Evolutionary conservation across 2,329 filamentous ascomycete genomes (phyloP).

Genomic region (Cladorrhinum sp.): DNA sequence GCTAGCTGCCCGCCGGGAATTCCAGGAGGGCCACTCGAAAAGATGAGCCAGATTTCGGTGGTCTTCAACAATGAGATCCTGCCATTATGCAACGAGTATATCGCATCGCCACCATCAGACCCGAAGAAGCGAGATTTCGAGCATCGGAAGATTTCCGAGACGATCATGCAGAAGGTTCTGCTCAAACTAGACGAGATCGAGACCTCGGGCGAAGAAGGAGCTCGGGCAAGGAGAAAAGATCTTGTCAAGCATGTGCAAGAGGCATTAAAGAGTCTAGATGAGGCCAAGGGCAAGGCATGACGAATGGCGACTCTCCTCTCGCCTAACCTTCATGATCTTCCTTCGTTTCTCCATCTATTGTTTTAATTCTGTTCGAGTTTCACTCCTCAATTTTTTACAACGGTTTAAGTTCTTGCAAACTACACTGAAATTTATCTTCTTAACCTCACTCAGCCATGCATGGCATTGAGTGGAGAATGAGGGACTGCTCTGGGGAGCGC

Average conservation of each 20-base stretch:
- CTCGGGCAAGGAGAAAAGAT: conserved; percentile 65
- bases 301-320: neutral
- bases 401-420: neutral
- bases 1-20: conserved; percentile 30
- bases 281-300: conserved; percentile 25
- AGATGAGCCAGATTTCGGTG: conserved; percentile 62
- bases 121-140: conserved; percentile 68
- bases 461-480: too few relatives aligned
- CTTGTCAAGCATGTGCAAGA: conserved; percentile 70
- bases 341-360: neutral
- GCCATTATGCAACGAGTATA: conserved; percentile 63
- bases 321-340: neutral
- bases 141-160: conserved; percentile 72
- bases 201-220: conserved; percentile 64
- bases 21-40: conserved; percentile 50
- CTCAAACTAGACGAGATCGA: conserved; percentile 77
- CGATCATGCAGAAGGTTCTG: conserved; percentile 70
- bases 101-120: conserved; percentile 60
- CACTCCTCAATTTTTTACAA: neutral
- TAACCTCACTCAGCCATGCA: too few relatives aligned
- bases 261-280: conserved; percentile 64
- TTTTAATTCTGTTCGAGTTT: neutral
- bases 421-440: neutral
- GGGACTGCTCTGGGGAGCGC: too few relatives aligned
- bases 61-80: conserved; percentile 64